These are phyloP conservation scores for Candida sonorensis DNA, from an alignment of 805 yeast species.

Conservation along the genomic window DNA sequence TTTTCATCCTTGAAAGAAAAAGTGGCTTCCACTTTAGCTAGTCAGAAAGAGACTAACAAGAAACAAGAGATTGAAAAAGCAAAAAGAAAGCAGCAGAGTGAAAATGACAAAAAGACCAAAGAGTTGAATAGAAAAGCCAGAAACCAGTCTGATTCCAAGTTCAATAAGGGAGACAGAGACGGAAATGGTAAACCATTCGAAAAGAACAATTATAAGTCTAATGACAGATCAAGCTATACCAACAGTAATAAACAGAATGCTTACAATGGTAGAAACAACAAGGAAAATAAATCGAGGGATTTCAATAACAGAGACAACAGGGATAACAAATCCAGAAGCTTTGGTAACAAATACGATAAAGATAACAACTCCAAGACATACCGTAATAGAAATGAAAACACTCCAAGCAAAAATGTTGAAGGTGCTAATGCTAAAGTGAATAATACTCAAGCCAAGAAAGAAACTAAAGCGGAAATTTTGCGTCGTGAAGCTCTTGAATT, in stretches of 20 bases:
- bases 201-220: constrained; percentile 4
- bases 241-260: constrained; percentile 2
- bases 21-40: constrained; percentile 45
- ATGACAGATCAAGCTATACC: too few species aligned
- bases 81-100: constrained; percentile 18
- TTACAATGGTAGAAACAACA: not conserved
- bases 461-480: constrained; percentile 28
- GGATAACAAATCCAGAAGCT: constrained; percentile 2
- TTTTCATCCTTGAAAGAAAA: constrained; percentile 58
- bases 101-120: constrained; percentile 14
- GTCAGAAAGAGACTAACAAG: constrained; percentile 14
- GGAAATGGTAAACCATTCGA: constrained; percentile 6
- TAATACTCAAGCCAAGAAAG: constrained; percentile 4
- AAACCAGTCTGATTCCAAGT: constrained; percentile 7
- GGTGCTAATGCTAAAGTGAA: too few species aligned
- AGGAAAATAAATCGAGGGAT: constrained; percentile 2
- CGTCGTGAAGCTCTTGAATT: constrained; percentile 71
- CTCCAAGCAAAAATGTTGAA: not conserved
- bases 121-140: constrained; percentile 16
- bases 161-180: constrained; percentile 4
- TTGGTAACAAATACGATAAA: not conserved
- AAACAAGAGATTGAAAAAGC: constrained; percentile 13
- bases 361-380: not conserved
- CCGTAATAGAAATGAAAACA: not conserved
- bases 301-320: constrained; percentile 9